Evolutionary conservation across 306 rosid genomes (phyloP), one percentile per base, ranked within the genome.

Genomic region (Elaeagnus macrophylla): DNA sequence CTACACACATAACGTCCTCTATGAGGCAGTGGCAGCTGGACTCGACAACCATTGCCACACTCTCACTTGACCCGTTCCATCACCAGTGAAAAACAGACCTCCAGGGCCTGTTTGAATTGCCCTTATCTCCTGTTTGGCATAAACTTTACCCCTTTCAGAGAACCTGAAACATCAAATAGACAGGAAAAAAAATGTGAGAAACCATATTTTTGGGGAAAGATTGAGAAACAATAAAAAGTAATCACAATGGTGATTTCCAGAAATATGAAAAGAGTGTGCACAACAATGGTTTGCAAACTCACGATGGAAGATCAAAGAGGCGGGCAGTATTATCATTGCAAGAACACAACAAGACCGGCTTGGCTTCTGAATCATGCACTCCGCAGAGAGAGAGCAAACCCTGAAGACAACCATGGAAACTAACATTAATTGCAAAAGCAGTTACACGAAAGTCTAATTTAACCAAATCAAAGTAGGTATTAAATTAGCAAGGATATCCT

Each of bases 251-350:
- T 47, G 20, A 0, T 19, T 19, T 56, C 37, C 39, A 46, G 6
- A 46, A 39, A 10, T 9, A n/a, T 44, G 38, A 3, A 49, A n/a
- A 17, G 39, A 46, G 46, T 11, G 43, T 40, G 7, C 39, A 12
- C 18, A 16, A 51, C 12, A 19, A 35, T 43, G 51, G 2, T 64
- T 51, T 70, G 73, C 67, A 57, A 62, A 66, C 96, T 86, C 75
- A 91, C 97, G 97, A 84, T 64, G 97, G 97, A 79, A 91, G 81
- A 75, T 91, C 95, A 65, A 82, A 91, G 67, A 87, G 73, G 70
- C 74, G 95, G 70, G 86, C 89, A 37, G 93, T 68, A 72, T 87
- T 86, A 76, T 87, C 95, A 56, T 86, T 91, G 89, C 86, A 76
- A 51, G 97, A 60, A 64, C 96, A 82, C 55, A 86, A 53, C 75